A percentile compares a stretch with the other conserved stretches of the same genome.
These are phyloP conservation scores for Hyaloscypha hepaticicola DNA, from an alignment of 495 filamentous ascomycete genomes.

Conservation along the genomic window DNA sequence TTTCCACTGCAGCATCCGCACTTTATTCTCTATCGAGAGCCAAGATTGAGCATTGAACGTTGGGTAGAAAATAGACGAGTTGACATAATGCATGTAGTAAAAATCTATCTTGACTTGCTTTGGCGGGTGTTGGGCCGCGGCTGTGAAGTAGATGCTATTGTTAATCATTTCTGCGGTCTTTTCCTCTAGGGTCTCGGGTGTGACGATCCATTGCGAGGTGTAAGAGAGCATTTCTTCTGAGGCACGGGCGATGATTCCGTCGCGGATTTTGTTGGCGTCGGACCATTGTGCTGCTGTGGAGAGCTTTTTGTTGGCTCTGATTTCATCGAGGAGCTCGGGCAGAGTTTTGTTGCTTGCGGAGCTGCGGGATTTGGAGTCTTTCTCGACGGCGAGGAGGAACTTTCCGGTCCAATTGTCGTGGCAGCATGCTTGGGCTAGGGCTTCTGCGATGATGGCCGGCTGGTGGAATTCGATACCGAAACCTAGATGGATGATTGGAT, in stretches of 20 bases:
- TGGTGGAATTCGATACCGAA: constrained; percentile 80
- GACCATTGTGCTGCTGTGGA: constrained; percentile 43
- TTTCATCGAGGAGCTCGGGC: constrained; percentile 57
- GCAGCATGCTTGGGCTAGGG: constrained; percentile 69
- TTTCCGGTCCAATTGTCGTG: constrained; percentile 51
- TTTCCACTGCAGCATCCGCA: constrained; percentile 65
- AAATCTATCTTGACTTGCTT: constrained; percentile 77
- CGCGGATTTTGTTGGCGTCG: constrained; percentile 63
- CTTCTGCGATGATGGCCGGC: constrained; percentile 80
- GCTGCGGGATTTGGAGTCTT: constrained; percentile 37
- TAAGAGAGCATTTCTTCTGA: constrained; percentile 60
- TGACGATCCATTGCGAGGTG: constrained; percentile 58
- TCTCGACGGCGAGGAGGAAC: constrained; percentile 56
- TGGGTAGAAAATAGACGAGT: constrained; percentile 61
- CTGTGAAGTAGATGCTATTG: constrained; percentile 60
- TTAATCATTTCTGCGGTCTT: constrained; percentile 77
- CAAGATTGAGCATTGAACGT: constrained; percentile 45
- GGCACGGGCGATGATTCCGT: constrained; percentile 63
- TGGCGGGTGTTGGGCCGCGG: constrained; percentile 57
- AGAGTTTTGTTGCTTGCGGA: constrained; percentile 46
- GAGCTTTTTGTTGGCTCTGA: constrained; percentile 55
- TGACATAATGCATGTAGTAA: constrained; percentile 71
- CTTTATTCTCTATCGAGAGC: constrained; percentile 46
- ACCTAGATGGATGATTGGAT: constrained; percentile 82
- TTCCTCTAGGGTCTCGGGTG: constrained; percentile 61